These are phyloP conservation scores for Obba rivulosa DNA, from an alignment of 768 basidiomycete genomes.

Conservation along the genomic window DNA sequence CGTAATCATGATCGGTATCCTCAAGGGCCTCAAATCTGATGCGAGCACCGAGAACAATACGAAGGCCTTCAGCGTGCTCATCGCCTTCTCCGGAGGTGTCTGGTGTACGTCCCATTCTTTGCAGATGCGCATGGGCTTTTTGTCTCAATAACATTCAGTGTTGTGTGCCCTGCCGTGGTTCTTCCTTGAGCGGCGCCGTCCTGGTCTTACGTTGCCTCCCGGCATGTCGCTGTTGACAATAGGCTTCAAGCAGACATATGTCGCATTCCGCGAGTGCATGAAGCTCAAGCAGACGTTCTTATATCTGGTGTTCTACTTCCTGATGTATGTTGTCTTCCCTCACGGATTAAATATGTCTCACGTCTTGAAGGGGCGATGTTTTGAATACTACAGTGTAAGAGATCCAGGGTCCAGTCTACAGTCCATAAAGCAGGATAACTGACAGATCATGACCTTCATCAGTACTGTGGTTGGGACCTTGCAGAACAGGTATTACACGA, in stretches of 20 bases:
- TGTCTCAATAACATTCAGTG: slow-evolving; percentile 30
- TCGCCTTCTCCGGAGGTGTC: slow-evolving; percentile 73
- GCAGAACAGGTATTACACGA: slow-evolving; percentile 52
- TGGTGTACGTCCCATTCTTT: slow-evolving; percentile 46
- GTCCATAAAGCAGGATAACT: not conserved
- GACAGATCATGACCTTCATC: not conserved
- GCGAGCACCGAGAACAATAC: slow-evolving; percentile 68
- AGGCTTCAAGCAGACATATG: slow-evolving; percentile 63
- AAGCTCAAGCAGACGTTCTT: slow-evolving; percentile 68
- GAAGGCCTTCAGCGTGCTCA: slow-evolving; percentile 68
- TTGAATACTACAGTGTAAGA: slow-evolving; percentile 69
- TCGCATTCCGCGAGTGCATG: slow-evolving; percentile 59
- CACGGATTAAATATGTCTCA: not conserved
- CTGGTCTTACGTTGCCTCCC: slow-evolving; percentile 55
- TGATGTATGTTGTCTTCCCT: slow-evolving; percentile 45
- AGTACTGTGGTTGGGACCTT: slow-evolving; percentile 70
- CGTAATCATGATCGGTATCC: slow-evolving; percentile 69
- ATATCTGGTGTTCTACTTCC: slow-evolving; percentile 71
- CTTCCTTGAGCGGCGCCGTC: slow-evolving; percentile 58
- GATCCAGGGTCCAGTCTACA: not conserved
- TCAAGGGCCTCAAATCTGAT: slow-evolving; percentile 58
- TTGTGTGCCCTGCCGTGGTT: slow-evolving; percentile 73
- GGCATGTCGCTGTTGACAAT: slow-evolving; percentile 53
- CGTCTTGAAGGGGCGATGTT: slow-evolving; percentile 56
- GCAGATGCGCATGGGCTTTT: too few relatives aligned